Evolutionary conservation across 805 yeast species (phyloP), one percentile per base, ranked within the genome.

Genomic region (Metschnikowia corniflorae): DNA sequence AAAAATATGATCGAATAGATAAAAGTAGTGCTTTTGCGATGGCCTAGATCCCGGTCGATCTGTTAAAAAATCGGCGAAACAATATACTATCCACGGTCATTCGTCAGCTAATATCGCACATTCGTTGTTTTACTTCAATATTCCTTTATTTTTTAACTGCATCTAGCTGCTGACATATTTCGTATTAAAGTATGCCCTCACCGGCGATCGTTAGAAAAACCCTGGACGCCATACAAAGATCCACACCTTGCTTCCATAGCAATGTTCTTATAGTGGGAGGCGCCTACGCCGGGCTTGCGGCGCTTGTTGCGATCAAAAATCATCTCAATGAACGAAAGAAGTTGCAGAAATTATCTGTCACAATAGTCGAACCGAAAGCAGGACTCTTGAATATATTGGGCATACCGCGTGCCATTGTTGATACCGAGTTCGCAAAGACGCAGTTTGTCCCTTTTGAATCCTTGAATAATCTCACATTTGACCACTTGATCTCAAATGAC

Each of bases 261-360:
- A 61, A 65, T 39, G 54, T 67, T 5, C 52, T 66, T 25, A 54
- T 66, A 6, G 58, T 65, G n/a, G 72, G 71, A 2, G 71, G 72
- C 2, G 58, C 70, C 1, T 67, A 61, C 42, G 58, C 65, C n/a
- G 72, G 72, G 2, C 49, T 66, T 16, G 52, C 69, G 12, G 61
- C 70, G 1, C 40, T 65, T 5, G 55, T 52, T 26, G 51, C 62
- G 7, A 46, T 65, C 33, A 49, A 56, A 31, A 49, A 46, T 23
- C 58, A 60, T 18, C 50, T 61, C 27, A 40, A 33, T 14, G 47
- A 47, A 19, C 39, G 54, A 14, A 25, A 31, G 3, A 36, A 30
- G 28, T 24, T 40, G 35, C 41, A 47, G 28, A 32, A 43, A 12
- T 35, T 66, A 1, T 47, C 60, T 17, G 56, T 65, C 7, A 65